phyloP scores from a whole-genome alignment of 2,329 filamentous ascomycete species.

The Tetracladium maxilliforme region DNA sequence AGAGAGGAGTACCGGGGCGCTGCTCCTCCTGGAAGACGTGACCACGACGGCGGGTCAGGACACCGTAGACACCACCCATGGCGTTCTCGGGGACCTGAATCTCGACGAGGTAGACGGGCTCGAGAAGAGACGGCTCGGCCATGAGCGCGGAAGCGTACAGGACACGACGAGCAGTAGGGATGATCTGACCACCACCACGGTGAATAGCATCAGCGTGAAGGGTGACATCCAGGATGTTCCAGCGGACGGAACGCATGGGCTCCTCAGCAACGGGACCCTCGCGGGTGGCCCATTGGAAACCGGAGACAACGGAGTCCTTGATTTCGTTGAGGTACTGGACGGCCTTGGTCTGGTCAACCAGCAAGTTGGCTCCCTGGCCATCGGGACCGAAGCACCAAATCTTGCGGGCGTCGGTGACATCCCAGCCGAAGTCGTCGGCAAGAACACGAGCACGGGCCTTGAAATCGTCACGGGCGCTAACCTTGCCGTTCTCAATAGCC shows the following conservation, averaged over 20 bases:
- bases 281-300: conserved; percentile 99
- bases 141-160: conserved; percentile 87
- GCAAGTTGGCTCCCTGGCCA: conserved; percentile 92
- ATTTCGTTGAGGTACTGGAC: conserved; percentile 99
- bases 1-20: conserved; percentile 94
- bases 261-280: conserved; percentile 97
- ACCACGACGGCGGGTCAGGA: conserved; percentile 93
- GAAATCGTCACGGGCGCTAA: conserved; percentile 93
- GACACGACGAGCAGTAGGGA: conserved; percentile 94
- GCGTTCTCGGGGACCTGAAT: conserved; percentile 97
- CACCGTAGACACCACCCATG: conserved; percentile 99
- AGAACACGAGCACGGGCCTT: conserved; percentile 94
- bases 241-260: conserved; percentile 92
- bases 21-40: conserved; percentile 99
- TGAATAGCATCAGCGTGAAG: conserved; percentile 99
- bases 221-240: conserved; percentile 99
- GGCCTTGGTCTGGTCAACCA: conserved; percentile 99
- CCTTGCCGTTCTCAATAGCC: conserved; percentile 85
- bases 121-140: conserved; percentile 78
- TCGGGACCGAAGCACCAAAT: conserved; percentile 99
- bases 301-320: conserved; percentile 98
- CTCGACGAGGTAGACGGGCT: conserved; percentile 98
- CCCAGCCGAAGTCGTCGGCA: conserved; percentile 96
- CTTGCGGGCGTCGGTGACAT: conserved; percentile 99
- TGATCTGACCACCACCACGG: conserved; percentile 98